Conservation (phyloP, 306 rosid species). For the Prinsepia uniflora region DNA sequence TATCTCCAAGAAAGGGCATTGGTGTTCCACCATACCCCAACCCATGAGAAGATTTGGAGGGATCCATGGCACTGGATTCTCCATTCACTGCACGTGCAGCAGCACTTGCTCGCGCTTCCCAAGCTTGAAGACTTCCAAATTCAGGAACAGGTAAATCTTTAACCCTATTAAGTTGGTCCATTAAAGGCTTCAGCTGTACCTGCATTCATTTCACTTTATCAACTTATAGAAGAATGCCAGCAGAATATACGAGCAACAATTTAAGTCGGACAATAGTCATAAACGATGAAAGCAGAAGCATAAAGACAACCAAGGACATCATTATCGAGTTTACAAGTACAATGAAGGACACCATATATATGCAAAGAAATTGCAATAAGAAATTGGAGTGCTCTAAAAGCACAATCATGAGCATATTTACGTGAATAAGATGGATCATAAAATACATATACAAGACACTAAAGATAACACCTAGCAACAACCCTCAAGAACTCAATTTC, state of each 20-base stretch:
- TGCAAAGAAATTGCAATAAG: background rate
- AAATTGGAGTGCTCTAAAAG: background rate
- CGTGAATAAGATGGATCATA: background rate
- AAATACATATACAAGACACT: background rate
- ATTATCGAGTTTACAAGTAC: background rate
- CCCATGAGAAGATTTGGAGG: conserved; percentile 64
- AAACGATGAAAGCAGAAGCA: conserved; percentile 16
- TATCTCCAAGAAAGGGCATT: conserved; percentile 89
- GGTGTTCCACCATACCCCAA: conserved; percentile 76
- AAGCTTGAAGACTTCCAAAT: conserved; percentile 87
- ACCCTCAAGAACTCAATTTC: background rate
- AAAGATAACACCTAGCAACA: background rate
- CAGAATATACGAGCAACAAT: conserved; percentile 11
- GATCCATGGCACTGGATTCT: conserved; percentile 54
- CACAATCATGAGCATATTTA: background rate
- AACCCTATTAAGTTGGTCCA: conserved; percentile 76
- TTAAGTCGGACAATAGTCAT: background rate
- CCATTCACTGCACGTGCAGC: conserved; percentile 78
- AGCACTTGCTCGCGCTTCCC: conserved; percentile 93
- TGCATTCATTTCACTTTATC: conserved; percentile 32
- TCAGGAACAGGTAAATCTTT: conserved; percentile 93
- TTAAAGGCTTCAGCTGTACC: conserved; percentile 88
- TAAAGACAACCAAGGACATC: conserved; percentile 2
- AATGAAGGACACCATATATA: background rate
- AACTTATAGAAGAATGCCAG: conserved; percentile 7